Evolutionary conservation across 495 filamentous ascomycete genomes (phyloP).

Genomic region (Astrothelium macrocarpum): DNA sequence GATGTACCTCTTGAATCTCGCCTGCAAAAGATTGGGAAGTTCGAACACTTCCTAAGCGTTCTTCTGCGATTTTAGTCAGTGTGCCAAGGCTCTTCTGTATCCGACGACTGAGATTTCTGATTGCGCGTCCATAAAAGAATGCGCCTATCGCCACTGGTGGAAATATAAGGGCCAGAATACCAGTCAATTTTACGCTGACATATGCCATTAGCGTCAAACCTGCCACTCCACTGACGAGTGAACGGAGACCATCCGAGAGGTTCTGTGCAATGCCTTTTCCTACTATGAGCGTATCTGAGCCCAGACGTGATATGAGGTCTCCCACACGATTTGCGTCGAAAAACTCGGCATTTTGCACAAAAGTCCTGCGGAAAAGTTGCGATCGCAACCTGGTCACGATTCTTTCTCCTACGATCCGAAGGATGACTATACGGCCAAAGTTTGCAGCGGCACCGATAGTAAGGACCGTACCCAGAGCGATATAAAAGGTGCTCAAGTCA

Average conservation of each 20-base stretch:
- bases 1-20: slow-evolving; percentile 75
- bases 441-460: slow-evolving; percentile 72
- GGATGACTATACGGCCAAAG: slow-evolving; percentile 85
- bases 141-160: slow-evolving; percentile 87
- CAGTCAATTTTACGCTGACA: slow-evolving; percentile 82
- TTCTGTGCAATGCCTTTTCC: slow-evolving; percentile 98
- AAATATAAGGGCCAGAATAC: slow-evolving; percentile 74
- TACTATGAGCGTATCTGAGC: slow-evolving; percentile 93
- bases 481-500: slow-evolving; percentile 66
- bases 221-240: slow-evolving; percentile 76
- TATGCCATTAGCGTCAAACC: slow-evolving; percentile 88
- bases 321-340: slow-evolving; percentile 97
- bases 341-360: slow-evolving; percentile 93
- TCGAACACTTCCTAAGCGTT: slow-evolving; percentile 87
- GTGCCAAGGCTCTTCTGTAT: slow-evolving; percentile 89
- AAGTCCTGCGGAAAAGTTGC: slow-evolving; percentile 80
- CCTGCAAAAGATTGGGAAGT: slow-evolving; percentile 93
- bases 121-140: slow-evolving; percentile 78
- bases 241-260: slow-evolving; percentile 82
- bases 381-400: slow-evolving; percentile 85
- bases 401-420: slow-evolving; percentile 90
- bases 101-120: slow-evolving; percentile 76
- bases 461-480: slow-evolving; percentile 55
- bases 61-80: slow-evolving; percentile 92
- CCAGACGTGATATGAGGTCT: slow-evolving; percentile 87